phyloP scores from a whole-genome alignment of 768 basidiomycete genomes.

The Boletus barrowsii region DNA sequence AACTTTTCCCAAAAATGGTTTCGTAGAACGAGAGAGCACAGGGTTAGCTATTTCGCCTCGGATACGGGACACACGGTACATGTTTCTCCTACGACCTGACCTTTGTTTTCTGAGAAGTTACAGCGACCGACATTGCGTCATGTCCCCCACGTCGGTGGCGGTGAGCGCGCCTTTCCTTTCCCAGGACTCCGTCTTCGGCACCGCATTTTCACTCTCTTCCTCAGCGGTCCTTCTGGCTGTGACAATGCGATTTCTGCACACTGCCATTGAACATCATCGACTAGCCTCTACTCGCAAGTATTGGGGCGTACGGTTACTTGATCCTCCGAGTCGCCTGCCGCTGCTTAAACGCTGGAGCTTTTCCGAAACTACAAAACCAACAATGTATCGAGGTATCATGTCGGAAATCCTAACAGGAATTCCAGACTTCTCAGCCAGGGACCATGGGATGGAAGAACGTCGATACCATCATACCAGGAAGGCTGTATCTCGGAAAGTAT shows the following conservation, averaged over 20 bases:
- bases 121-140: conserved; percentile 23
- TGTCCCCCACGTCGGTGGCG: conserved; percentile 27
- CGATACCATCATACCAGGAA: conserved; percentile 60
- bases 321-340: conserved; percentile 28
- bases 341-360: conserved; percentile 18
- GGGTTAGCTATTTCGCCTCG: conserved; percentile 23
- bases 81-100: conserved; percentile 6
- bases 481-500: conserved; percentile 73
- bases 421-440: conserved; percentile 21
- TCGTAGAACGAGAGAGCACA: conserved; percentile 14
- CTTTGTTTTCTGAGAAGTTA: conserved; percentile 8
- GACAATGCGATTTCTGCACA: conserved; percentile 31
- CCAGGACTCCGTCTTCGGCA: conserved; percentile 31
- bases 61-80: conserved; percentile 18
- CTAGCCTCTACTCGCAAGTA: conserved; percentile 19
- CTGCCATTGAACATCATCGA: conserved; percentile 26
- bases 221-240: conserved; percentile 31
- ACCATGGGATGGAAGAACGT: conserved; percentile 60
- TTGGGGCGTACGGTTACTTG: conserved; percentile 31
- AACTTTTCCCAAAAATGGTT: conserved; percentile 5
- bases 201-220: conserved; percentile 26
- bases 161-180: conserved; percentile 29
- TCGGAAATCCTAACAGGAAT: conserved; percentile 29
- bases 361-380: conserved; percentile 34
- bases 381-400: conserved; percentile 20